These are phyloP conservation scores for Ganoderma sp. DNA, from an alignment of 1,284 basidiomycete genomes.

Conservation along the genomic window DNA sequence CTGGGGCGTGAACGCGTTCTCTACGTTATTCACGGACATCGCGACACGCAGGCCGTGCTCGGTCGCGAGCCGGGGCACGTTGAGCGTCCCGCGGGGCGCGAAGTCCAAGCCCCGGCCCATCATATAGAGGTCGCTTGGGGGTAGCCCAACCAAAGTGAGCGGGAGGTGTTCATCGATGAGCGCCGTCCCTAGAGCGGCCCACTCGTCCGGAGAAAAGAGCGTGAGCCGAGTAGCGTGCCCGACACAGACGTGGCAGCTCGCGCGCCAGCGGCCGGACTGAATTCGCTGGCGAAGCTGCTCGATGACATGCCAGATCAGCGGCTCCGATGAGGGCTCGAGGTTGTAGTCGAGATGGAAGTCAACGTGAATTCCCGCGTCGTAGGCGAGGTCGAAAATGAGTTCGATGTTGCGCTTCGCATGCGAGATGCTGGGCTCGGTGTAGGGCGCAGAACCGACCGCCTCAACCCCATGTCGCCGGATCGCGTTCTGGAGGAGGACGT, in stretches of 20 bases:
- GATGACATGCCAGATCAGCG: slow-evolving; percentile 62
- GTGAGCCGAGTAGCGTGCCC: slow-evolving; percentile 67
- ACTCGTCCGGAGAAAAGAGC: slow-evolving; percentile 53
- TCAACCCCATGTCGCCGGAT: slow-evolving; percentile 46
- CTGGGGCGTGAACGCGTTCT: slow-evolving; percentile 72
- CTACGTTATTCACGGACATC: slow-evolving; percentile 67
- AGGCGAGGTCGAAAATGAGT: slow-evolving; percentile 57
- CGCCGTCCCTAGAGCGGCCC: slow-evolving; percentile 46
- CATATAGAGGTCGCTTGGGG: slow-evolving; percentile 72
- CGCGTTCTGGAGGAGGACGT: slow-evolving; percentile 50
- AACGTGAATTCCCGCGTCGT: slow-evolving; percentile 47
- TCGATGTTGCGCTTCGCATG: slow-evolving; percentile 59
- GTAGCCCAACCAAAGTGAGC: slow-evolving; percentile 60
- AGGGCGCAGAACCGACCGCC: slow-evolving; percentile 67
- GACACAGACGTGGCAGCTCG: slow-evolving; percentile 50
- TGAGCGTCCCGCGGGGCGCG: slow-evolving; percentile 56
- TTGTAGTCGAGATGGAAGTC: slow-evolving; percentile 76
- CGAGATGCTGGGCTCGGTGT: slow-evolving; percentile 57
- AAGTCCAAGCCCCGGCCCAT: slow-evolving; percentile 50
- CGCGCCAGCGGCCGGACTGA: slow-evolving; percentile 32
- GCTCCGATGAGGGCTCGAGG: slow-evolving; percentile 54
- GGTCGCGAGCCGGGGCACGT: slow-evolving; percentile 52
- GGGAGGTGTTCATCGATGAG: slow-evolving; percentile 45
- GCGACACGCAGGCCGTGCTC: slow-evolving; percentile 55
- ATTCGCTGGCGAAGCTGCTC: slow-evolving; percentile 41